Conservation (phyloP, 2,329 filamentous ascomycete species). For the Macrophomina pseudophaseolina region DNA sequence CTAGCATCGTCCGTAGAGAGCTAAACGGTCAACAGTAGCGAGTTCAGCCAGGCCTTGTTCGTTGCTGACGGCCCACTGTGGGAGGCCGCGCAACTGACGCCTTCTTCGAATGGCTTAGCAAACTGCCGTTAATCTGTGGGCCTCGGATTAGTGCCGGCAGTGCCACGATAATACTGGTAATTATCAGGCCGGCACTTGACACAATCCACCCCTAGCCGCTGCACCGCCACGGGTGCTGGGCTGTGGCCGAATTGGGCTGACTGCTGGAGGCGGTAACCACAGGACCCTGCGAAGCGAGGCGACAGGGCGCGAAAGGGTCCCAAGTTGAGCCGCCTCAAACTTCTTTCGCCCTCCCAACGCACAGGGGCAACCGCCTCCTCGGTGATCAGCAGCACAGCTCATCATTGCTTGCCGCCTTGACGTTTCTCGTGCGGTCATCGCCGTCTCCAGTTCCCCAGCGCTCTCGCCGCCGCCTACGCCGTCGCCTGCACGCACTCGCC, state of each 20-base stretch:
- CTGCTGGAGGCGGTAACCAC: not conserved
- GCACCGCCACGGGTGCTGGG: not conserved
- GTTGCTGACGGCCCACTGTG: no score
- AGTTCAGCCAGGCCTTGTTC: no score
- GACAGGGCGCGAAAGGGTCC: not conserved
- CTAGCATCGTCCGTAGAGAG: no score
- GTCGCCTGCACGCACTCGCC: not conserved
- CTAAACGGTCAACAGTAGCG: no score
- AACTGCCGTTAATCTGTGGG: no score
- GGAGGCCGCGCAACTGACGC: no score
- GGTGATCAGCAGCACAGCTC: conserved; percentile 14
- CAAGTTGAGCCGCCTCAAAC: conserved; percentile 7
- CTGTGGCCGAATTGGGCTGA: not conserved
- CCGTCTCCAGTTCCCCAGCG: not conserved
- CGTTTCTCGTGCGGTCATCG: conserved; percentile 6
- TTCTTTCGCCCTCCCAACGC: not conserved
- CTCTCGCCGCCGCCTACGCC: no score
- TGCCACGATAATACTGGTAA: no score
- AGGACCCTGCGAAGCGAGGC: conserved; percentile 3
- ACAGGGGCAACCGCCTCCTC: conserved; percentile 1
- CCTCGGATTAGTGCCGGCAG: no score
- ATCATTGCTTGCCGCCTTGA: conserved; percentile 6
- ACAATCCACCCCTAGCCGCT: not conserved
- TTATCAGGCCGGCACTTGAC: no score
- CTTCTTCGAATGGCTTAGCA: no score